These are phyloP conservation scores for Herpetospermum pedunculosum DNA, from an alignment of 306 rosid species.

Conservation along the genomic window DNA sequence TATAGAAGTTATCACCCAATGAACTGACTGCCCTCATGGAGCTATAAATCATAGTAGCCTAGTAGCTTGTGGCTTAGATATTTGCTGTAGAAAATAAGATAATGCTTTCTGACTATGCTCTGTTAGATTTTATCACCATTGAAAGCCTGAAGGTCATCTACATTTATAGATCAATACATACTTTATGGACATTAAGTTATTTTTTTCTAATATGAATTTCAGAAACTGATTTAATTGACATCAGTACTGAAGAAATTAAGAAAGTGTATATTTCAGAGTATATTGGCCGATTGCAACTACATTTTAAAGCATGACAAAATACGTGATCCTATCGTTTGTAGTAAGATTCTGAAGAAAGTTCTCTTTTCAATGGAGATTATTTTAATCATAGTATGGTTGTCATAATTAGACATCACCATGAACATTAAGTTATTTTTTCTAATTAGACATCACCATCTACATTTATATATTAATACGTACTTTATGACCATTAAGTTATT, in stretches of 20 bases:
- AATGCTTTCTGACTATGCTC: not conserved
- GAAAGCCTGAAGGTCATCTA: not conserved
- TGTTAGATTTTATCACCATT: not conserved
- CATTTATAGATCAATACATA: not conserved
- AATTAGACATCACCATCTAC: too few species aligned
- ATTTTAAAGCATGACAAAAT: not conserved
- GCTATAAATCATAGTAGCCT: not conserved
- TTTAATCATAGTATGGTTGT: not conserved
- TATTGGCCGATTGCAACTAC: not conserved
- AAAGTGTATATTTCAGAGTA: not conserved
- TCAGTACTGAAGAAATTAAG: not conserved
- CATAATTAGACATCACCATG: not conserved
- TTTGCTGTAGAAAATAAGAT: not conserved
- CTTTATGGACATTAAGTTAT: not conserved
- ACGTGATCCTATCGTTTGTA: not conserved
- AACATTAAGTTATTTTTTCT: too few species aligned
- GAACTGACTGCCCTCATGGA: not conserved
- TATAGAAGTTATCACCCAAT: not conserved
- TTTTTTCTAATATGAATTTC: not conserved
- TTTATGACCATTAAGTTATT: not conserved
- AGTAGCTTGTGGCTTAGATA: not conserved
- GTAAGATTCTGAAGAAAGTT: not conserved
- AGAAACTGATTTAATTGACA: not conserved
- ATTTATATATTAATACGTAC: not conserved
- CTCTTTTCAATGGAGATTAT: not conserved